Evolutionary conservation across 345 rosid genomes (phyloP), one percentile per base, ranked within the genome.

Genomic region (Euphorbia pulcherrima): DNA sequence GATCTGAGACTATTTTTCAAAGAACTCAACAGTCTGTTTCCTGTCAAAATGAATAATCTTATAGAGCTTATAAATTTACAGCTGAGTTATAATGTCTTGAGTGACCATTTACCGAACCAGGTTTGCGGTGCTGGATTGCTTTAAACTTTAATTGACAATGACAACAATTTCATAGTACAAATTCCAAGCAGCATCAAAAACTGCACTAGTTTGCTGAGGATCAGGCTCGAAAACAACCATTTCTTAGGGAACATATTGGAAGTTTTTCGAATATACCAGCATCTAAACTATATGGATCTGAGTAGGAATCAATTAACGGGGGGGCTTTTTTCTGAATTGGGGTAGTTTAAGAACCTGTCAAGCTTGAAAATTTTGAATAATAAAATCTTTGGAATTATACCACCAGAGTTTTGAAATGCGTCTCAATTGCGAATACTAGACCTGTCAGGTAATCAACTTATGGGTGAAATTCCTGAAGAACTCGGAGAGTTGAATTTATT

Each of bases 251-350:
- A 55, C 29, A 26, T 55, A 20, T 24, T 33, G 1, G 35, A 55
- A 55, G 60, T 10, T 55, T 55, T 55, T 55, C 33, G 60, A 17
- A 16, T 55, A 26, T 26, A 55, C 35, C 60, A 30, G 12, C 33
- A 55, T 4, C 35, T 55, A 24, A 1, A 18, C 60, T 55, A 55
- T 12, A 26, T 26, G 12, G 30, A 26, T 55, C 27, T 55, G 60
- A 26, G 60, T 55, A 6, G 16, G 48, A 69, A 26, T 29, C 37
- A 33, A 11, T 69, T 69, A 3, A 37, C 39, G 30, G 60, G 73
- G 39, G 26, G 61, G 58, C 51, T 69, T 26, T 62, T 68, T 7
- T 23, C 51, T 0, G 40, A 54, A 13, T 71, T 62, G 68, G 68
- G 35, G 23, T 29, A 39, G 12, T 17, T 21, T 27, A 30, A 14